Percentiles rank a stretch among this genome's conserved stretches.
Conservation (phyloP, 116 monocot species). For the Cymodocea nodosa region DNA sequence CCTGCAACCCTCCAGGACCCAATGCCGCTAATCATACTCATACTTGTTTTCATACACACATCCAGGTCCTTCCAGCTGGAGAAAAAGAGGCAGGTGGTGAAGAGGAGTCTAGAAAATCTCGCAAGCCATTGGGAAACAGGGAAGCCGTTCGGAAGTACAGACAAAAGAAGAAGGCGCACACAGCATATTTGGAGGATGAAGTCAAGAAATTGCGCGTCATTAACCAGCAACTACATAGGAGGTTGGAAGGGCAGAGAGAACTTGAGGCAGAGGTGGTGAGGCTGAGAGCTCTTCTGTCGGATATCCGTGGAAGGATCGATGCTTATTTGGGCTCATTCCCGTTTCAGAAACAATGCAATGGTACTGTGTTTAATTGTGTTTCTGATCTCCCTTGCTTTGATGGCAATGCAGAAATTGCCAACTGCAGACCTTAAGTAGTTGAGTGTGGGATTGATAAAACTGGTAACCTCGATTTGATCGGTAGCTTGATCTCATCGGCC, state of each 20-base stretch:
- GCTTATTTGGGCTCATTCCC: constrained; percentile 44
- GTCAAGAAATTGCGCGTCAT: constrained; percentile 38
- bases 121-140: constrained; percentile 51
- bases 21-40: constrained; percentile 49
- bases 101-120: constrained; percentile 24
- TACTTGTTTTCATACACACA: constrained; percentile 71
- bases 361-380: constrained; percentile 19
- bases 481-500: background rate
- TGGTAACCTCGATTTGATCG: constrained; percentile 5
- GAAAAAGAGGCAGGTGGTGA: constrained; percentile 11
- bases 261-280: constrained; percentile 63
- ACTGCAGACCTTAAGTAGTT: constrained; percentile 21
- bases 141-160: constrained; percentile 86
- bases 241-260: constrained; percentile 44
- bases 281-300: constrained; percentile 43
- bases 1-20: constrained; percentile 79
- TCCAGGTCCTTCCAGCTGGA: constrained; percentile 22
- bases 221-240: constrained; percentile 61
- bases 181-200: constrained; percentile 71
- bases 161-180: constrained; percentile 88
- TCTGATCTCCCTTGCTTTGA: constrained; percentile 10
- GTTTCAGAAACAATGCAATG: constrained; percentile 33
- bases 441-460: constrained; percentile 26
- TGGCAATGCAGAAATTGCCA: constrained; percentile 10
- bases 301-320: constrained; percentile 57